Conservation (phyloP, 164 flowering plant species). For the Macadamia tetraphylla region DNA sequence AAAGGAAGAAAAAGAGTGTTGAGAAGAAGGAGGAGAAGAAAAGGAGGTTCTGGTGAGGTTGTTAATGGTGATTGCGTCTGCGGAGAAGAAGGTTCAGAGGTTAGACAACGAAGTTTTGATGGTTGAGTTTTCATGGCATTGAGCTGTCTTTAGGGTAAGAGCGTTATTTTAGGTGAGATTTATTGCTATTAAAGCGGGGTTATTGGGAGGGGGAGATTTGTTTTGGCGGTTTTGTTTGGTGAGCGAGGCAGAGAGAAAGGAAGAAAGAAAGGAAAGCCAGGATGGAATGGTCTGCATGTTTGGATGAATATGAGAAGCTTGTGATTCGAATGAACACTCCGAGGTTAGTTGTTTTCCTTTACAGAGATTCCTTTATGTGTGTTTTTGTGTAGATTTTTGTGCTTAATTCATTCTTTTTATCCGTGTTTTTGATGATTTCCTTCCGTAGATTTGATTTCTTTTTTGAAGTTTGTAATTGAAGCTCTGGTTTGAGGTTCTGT, state of each 20-base stretch:
- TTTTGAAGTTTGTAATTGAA: too few relatives aligned
- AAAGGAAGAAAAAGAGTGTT: too few relatives aligned
- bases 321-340: conserved; percentile 63
- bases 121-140: conserved; percentile 3
- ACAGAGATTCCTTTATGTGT: background rate
- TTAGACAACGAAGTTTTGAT: background rate
- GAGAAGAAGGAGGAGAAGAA: too few relatives aligned
- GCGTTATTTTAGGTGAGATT: background rate
- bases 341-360: conserved; percentile 33
- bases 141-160: background rate
- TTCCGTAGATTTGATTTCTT: background rate
- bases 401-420: background rate
- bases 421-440: conserved; percentile 4
- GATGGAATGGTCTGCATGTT: conserved; percentile 40
- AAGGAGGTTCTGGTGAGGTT: background rate
- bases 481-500: too few relatives aligned
- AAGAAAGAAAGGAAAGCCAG: background rate
- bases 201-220: background rate
- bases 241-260: background rate
- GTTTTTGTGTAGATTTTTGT: background rate
- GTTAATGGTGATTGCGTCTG: conserved; percentile 22
- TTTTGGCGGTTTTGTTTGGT: background rate
- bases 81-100: background rate
- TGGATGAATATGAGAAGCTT: conserved; percentile 71
- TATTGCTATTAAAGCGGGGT: background rate